Evolutionary conservation across 2,329 filamentous ascomycete genomes (phyloP).

Genomic region (Penicillium capsulatum): DNA sequence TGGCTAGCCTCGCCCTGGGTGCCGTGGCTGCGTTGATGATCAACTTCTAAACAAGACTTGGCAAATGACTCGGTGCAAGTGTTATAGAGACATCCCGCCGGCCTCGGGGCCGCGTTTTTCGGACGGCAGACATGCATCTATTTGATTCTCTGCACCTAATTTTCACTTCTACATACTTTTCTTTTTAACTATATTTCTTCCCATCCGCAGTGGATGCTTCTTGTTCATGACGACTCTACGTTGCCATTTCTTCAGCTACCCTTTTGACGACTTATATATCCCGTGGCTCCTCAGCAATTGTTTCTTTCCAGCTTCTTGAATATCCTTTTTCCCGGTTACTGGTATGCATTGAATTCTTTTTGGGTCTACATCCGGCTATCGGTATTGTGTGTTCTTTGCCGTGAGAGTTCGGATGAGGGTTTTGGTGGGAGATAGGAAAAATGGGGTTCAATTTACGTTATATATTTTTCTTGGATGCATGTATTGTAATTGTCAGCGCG

Average conservation of each 20-base stretch:
- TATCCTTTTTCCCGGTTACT: slow-evolving; percentile 13
- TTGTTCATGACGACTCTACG: slow-evolving; percentile 23
- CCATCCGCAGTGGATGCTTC: slow-evolving; percentile 8
- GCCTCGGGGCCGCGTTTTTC: background rate
- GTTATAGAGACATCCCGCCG: background rate
- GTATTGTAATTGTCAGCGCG: slow-evolving; percentile 5
- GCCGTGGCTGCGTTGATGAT: slow-evolving; percentile 24
- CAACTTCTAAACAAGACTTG: slow-evolving; percentile 18
- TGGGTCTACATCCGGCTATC: slow-evolving; percentile 15
- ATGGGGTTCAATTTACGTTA: slow-evolving; percentile 6
- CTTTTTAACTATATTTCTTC: slow-evolving; percentile 17
- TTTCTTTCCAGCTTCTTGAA: slow-evolving; percentile 15
- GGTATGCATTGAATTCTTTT: slow-evolving; percentile 19
- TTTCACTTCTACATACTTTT: slow-evolving; percentile 21
- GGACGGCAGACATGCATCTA: slow-evolving; percentile 9
- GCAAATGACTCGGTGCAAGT: background rate
- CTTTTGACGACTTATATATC: slow-evolving; percentile 21
- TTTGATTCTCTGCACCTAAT: slow-evolving; percentile 11
- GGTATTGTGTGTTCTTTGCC: slow-evolving; percentile 11
- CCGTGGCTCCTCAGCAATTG: slow-evolving; percentile 17
- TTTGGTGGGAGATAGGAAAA: slow-evolving; percentile 16
- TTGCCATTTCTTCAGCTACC: slow-evolving; percentile 16
- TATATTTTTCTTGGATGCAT: slow-evolving; percentile 7
- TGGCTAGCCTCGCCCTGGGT: slow-evolving; percentile 22
- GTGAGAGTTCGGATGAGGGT: slow-evolving; percentile 8